Base-by-base conservation (phyloP, 208 protist species). In the Polymyxa betae region DNA sequence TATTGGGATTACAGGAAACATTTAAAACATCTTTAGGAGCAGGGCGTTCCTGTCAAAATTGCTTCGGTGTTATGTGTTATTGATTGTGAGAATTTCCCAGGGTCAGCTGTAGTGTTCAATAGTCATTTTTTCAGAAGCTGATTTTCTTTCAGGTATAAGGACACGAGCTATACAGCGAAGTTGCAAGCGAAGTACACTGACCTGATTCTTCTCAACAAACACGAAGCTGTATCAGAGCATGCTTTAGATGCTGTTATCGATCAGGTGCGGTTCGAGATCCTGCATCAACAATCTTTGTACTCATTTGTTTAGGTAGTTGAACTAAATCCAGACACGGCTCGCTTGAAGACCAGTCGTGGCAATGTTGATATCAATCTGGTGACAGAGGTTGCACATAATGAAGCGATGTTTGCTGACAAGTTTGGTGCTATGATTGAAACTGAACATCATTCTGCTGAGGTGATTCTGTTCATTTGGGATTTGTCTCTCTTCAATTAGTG, bases 31-130 rank as follows among this genome's bases (percentile, higher is more conserved):
- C 16, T 43, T 5, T 43, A 82, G 72, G 16, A 43, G 35, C n/a
- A 35, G 5, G 72, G 72, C 35, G n/a, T 12, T n/a, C 72, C 35
- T 16, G 35, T 82, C n/a, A 5, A 82, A 5, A 35, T 82, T 82
- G n/a, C 16, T 12, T 82, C 16, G 5, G 72, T 82, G 5, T 5
- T 35, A 5, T 82, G 72, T 35, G 72, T 82, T 38, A 82, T 82
- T 35, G 72, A 82, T n/a, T 82, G 72, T 43, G 72, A 82, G 72
- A 82, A 82, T 82, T 82, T 82, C 72, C 72, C 72, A 16, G 72
- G 72, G 72, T 82, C 35, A 29, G 54, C 29, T 35, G 35, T 35
- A 43, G 5, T 82, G 16, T 82, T 82, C n/a, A 38, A 60, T 60
- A 29, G 49, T 29, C 24, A 5, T 60, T 60, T 5, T 60, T 60